Evolutionary conservation across 495 filamentous ascomycete genomes (phyloP).

Genomic region (Corynascus novoguineensis): DNA sequence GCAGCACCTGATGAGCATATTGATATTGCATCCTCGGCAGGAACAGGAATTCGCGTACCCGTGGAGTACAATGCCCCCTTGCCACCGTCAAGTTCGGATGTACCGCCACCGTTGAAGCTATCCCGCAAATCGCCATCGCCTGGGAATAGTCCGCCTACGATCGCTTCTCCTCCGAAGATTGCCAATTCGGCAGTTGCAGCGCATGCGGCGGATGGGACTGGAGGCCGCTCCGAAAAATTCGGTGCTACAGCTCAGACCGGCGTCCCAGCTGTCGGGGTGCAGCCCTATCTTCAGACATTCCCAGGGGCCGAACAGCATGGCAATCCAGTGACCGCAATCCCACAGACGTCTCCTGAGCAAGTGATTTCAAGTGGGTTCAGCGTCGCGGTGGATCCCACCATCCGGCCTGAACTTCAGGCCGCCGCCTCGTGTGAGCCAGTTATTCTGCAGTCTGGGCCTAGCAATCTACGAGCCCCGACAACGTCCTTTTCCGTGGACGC

Average conservation of each 20-base stretch:
- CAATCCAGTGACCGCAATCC: not conserved
- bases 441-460: not conserved
- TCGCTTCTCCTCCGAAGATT: not conserved
- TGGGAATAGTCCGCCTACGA: not conserved
- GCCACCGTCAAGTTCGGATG: constrained; percentile 12
- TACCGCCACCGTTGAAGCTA: constrained; percentile 22
- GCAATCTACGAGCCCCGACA: not conserved
- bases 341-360: not conserved
- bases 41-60: not conserved
- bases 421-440: not conserved
- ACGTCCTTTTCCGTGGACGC: not conserved
- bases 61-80: constrained; percentile 11
- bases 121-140: constrained; percentile 14
- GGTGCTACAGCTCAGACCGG: not conserved
- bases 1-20: not conserved
- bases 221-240: not conserved
- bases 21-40: not conserved
- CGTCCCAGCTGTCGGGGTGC: not conserved
- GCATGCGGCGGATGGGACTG: not conserved
- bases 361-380: not conserved
- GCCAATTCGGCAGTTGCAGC: not conserved
- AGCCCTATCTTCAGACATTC: not conserved
- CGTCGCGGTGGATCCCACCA: not conserved
- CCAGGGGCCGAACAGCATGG: not conserved
- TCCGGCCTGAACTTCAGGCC: not conserved